Evolutionary conservation across 768 basidiomycete species (phyloP).

Genomic region (Cubamyces lactineus): DNA sequence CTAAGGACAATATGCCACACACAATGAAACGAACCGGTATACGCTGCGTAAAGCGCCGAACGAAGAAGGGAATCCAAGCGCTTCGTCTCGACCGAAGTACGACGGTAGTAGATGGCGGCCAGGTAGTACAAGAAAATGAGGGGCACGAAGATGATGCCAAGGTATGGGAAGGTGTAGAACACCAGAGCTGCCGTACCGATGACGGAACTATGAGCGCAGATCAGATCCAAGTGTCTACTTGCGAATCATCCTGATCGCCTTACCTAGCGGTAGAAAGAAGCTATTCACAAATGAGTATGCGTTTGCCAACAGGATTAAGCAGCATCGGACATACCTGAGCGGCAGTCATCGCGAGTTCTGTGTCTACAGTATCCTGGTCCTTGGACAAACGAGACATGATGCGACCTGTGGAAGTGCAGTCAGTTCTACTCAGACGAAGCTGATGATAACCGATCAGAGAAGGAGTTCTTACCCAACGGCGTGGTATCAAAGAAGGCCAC

Average conservation of each 20-base stretch:
- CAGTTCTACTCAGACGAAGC: too few species aligned
- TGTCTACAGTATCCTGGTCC: slow-evolving; percentile 63
- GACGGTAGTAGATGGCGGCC: slow-evolving; percentile 58
- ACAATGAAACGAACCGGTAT: slow-evolving; percentile 46
- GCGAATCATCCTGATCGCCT: not conserved
- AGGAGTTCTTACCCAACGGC: slow-evolving; percentile 66
- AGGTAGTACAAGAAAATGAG: slow-evolving; percentile 55
- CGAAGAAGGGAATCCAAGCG: slow-evolving; percentile 65
- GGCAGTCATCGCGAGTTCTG: slow-evolving; percentile 48
- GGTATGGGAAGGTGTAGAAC: slow-evolving; percentile 60
- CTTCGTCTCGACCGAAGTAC: slow-evolving; percentile 66
- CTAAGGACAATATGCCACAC: not conserved
- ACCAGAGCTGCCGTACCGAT: slow-evolving; percentile 60
- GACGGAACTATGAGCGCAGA: slow-evolving; percentile 44
- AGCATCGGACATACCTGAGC: slow-evolving; percentile 43
- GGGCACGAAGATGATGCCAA: slow-evolving; percentile 66
- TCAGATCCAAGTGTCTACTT: not conserved
- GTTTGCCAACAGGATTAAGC: not conserved
- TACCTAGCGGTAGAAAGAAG: slow-evolving; percentile 31
- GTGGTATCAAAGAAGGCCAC: slow-evolving; percentile 76
- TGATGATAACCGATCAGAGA: too few species aligned
- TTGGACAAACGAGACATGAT: slow-evolving; percentile 62
- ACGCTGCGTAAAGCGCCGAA: slow-evolving; percentile 59
- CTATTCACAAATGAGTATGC: not conserved
- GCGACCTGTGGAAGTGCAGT: slow-evolving; percentile 45